These are phyloP conservation scores for Populus euphratica DNA, from an alignment of 345 rosid species.

Conservation along the genomic window DNA sequence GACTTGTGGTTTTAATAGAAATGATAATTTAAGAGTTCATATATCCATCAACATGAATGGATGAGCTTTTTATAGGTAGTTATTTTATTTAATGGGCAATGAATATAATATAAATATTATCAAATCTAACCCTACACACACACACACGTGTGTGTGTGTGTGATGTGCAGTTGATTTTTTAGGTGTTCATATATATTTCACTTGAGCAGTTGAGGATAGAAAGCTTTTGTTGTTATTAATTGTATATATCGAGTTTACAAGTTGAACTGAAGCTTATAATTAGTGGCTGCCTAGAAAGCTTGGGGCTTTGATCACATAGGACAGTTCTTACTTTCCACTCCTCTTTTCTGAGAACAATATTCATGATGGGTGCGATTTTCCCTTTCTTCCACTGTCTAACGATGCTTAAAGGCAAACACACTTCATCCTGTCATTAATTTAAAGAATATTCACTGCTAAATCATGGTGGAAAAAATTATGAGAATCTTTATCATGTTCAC, in stretches of 20 bases:
- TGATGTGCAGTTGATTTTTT: neutral
- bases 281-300: neutral
- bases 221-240: neutral
- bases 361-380: neutral
- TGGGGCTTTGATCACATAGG: neutral
- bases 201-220: neutral
- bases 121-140: neutral
- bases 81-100: too few species aligned
- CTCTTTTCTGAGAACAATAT: neutral
- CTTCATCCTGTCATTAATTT: neutral
- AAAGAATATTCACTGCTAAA: constrained; percentile 21
- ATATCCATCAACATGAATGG: too few species aligned
- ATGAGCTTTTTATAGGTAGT: too few species aligned
- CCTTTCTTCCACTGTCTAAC: constrained; percentile 6
- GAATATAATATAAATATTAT: too few species aligned
- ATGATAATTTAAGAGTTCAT: too few species aligned
- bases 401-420: constrained; percentile 13
- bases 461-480: neutral
- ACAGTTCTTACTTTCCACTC: neutral
- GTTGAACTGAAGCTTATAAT: neutral
- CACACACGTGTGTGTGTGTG: neutral
- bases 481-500: neutral
- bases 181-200: neutral
- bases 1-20: neutral
- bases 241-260: neutral